A percentile compares a stretch with the other conserved stretches of the same genome.
Evolutionary conservation across 192 early-diverging fungal species (phyloP).

Genomic region (Kappamyces sp.): DNA sequence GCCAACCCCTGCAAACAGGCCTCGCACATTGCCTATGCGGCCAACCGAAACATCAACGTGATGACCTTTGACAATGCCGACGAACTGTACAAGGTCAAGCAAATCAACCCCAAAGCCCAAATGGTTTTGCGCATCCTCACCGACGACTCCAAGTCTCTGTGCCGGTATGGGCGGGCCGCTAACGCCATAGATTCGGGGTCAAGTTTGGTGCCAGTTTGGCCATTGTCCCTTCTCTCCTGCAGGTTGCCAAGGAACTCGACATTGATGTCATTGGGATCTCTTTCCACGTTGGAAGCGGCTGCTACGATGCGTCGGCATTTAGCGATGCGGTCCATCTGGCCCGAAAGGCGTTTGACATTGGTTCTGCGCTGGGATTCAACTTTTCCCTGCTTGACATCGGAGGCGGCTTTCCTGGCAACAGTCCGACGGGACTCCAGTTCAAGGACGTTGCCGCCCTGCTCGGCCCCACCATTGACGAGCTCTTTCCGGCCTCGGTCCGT

Average conservation of each 20-base stretch:
- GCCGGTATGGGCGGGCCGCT: slow-evolving; percentile 37
- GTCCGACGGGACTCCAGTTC: slow-evolving; percentile 75
- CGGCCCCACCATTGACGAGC: slow-evolving; percentile 65
- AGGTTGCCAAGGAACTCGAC: slow-evolving; percentile 68
- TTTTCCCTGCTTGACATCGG: slow-evolving; percentile 63
- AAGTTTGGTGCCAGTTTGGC: slow-evolving; percentile 92
- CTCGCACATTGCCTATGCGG: slow-evolving; percentile 87
- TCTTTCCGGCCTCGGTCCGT: slow-evolving; percentile 78
- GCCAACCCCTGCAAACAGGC: slow-evolving; percentile 99
- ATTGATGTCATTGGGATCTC: slow-evolving; percentile 82
- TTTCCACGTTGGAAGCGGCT: slow-evolving; percentile 97
- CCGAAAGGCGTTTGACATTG: slow-evolving; percentile 84
- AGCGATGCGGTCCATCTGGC: slow-evolving; percentile 82
- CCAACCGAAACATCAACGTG: slow-evolving; percentile 67
- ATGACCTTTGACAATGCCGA: slow-evolving; percentile 99
- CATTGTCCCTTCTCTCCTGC: slow-evolving; percentile 60
- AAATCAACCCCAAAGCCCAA: slow-evolving; percentile 71
- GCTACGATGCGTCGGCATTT: slow-evolving; percentile 83
- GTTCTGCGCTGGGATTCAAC: slow-evolving; percentile 65
- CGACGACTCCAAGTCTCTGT: slow-evolving; percentile 89
- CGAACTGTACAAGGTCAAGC: slow-evolving; percentile 91
- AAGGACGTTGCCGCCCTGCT: slow-evolving; percentile 74
- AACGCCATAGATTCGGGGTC: slow-evolving; percentile 54
- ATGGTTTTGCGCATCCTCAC: slow-evolving; percentile 90
- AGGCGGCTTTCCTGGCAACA: slow-evolving; percentile 90